Base-by-base conservation (phyloP, 768 basidiomycete genomes). In the Auricularia heimuer region DNA sequence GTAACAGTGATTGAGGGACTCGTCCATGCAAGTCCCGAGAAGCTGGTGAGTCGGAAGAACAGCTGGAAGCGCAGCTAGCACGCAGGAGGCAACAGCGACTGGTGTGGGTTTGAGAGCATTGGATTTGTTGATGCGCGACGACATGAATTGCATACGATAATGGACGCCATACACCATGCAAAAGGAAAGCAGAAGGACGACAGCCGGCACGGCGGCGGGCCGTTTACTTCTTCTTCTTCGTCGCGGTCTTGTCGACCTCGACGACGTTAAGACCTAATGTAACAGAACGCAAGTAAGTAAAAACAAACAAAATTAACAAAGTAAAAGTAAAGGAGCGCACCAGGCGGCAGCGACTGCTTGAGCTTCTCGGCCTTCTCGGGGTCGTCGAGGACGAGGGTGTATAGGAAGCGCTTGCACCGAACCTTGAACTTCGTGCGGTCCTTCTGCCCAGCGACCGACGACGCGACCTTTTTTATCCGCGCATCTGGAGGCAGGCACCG, bases 321-420 rank as follows among this genome's bases (percentile, higher is more conserved):
- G 45, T 18, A 63, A 6, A 8, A 42, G 12, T 7, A 42, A 42
- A 42, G 39, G 39, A 29, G 78, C 90, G 71, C 73, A 95, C 96
- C 92, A 72, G 97, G 97, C 63, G 96, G 96, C 62, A 99, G 82
- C 73, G 87, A 88, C 82, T 92, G 92, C 82, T 89, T 86, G 72
- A 99, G 86, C 83, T 98, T 99, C 77, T 97, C 94, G 47, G 97
- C 96, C 84, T 98, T 98, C 77, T 97, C 94, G 73, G 92, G 86
- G 81, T 99, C 97, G 76, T 94, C 90, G 75, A 98, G 77, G 67
- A 87, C 85, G 68, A 98, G 85, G n/a, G 97, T 98, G 88, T 99
- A 99, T 67, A 95, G 88, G 78, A 94, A 94, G 76, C 91, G 85
- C 67, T 91, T 89, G 82, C 95, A 98, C 76, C 97, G 85, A 75